Conservation (phyloP, 2,329 filamentous ascomycete genomes). For the Fusarium haematococcum region DNA sequence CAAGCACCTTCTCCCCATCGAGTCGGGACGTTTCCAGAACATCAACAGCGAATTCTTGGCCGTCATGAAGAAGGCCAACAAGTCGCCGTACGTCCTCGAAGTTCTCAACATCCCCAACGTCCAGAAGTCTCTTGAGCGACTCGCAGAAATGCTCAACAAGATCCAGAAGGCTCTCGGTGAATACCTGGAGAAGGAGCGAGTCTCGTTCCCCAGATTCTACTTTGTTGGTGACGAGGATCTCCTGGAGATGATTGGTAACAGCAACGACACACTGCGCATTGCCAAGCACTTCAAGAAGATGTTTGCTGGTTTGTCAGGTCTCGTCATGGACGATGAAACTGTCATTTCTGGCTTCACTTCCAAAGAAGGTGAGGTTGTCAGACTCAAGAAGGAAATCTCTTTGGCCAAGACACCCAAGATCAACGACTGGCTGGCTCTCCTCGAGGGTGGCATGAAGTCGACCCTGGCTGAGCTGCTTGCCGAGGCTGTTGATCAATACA, state of each 20-base stretch:
- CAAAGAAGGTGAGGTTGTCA: constrained; percentile 91
- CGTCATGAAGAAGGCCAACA: constrained; percentile 99
- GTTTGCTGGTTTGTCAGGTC: constrained; percentile 95
- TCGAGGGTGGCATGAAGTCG: constrained; percentile 93
- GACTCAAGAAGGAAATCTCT: constrained; percentile 90
- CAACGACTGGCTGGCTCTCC: constrained; percentile 96
- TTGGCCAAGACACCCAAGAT: constrained; percentile 94
- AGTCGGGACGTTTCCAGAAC: constrained; percentile 97
- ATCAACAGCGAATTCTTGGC: constrained; percentile 99
- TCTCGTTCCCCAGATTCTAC: constrained; percentile 98
- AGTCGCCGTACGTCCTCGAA: constrained; percentile 94
- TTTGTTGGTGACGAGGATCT: constrained; percentile 99
- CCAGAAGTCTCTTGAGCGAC: constrained; percentile 92
- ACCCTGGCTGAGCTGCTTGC: constrained; percentile 91
- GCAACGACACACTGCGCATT: constrained; percentile 94
- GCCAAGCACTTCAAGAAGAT: constrained; percentile 99
- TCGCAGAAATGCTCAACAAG: constrained; percentile 98
- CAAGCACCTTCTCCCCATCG: constrained; percentile 95
- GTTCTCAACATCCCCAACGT: constrained; percentile 96
- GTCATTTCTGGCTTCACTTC: constrained; percentile 94
- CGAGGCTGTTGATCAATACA: constrained; percentile 87
- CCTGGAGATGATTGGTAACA: constrained; percentile 99
- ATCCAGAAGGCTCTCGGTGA: constrained; percentile 99
- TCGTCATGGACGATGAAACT: constrained; percentile 90
- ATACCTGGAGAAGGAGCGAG: constrained; percentile 96